These are phyloP conservation scores for Eremothecium cymbalariae DNA, from an alignment of 1,139 yeast genomes.

Conservation along the genomic window DNA sequence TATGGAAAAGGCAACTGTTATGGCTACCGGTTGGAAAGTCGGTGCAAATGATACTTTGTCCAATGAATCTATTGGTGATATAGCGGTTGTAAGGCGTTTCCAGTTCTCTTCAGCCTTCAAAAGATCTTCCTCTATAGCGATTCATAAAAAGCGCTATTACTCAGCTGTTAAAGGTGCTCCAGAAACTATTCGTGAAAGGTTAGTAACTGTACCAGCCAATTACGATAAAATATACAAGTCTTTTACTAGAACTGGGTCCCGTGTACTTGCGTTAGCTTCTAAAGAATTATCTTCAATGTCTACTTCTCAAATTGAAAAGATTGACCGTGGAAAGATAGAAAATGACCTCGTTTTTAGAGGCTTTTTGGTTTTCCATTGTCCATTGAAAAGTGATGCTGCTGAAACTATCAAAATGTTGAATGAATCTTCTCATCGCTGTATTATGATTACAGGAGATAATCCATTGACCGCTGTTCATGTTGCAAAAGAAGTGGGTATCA, in stretches of 20 bases:
- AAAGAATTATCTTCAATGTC: conserved; percentile 54
- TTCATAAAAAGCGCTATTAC: conserved; percentile 49
- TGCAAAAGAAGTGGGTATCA: conserved; percentile 85
- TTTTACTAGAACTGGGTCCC: conserved; percentile 90
- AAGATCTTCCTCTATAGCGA: conserved; percentile 88
- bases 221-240: conserved; percentile 85
- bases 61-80: conserved; percentile 43
- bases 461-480: conserved; percentile 98
- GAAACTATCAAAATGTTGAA: conserved; percentile 87
- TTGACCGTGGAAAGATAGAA: conserved; percentile 72
- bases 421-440: conserved; percentile 88
- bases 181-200: conserved; percentile 83
- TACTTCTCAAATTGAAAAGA: conserved; percentile 44
- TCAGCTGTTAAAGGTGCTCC: conserved; percentile 99
- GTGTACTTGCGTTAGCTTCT: conserved; percentile 91
- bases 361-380: conserved; percentile 94
- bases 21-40: conserved; percentile 80
- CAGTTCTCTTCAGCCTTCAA: conserved; percentile 94
- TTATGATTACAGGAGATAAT: conserved; percentile 98
- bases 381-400: conserved; percentile 87
- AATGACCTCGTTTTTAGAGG: conserved; percentile 74
- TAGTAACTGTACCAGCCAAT: conserved; percentile 59
- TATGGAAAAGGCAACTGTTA: conserved; percentile 94
- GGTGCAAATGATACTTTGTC: conserved; percentile 59
- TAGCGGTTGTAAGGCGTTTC: conserved; percentile 82